A percentile compares a stretch with the other conserved stretches of the same genome.
Evolutionary conservation across 441 rosid genomes (phyloP).

Genomic region (Populus hybrid): DNA sequence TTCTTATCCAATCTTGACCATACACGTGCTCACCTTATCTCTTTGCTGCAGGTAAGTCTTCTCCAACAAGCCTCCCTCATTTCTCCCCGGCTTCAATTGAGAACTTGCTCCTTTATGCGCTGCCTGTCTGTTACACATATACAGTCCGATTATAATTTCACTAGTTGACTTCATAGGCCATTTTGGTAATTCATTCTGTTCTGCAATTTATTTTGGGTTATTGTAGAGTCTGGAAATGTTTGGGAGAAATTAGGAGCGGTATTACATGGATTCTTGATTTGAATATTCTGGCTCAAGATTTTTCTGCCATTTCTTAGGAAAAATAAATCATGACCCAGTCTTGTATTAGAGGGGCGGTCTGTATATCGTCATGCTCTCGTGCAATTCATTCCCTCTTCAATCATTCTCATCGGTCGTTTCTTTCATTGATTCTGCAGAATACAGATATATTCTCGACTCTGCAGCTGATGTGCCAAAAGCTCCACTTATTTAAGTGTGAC

Average conservation of each 20-base stretch:
- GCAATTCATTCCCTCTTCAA: background rate
- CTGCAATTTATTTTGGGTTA: background rate
- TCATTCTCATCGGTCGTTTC: background rate
- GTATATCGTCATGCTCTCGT: background rate
- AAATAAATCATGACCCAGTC: no score
- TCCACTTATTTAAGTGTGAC: background rate
- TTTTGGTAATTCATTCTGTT: background rate
- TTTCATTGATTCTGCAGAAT: background rate
- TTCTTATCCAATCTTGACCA: no score
- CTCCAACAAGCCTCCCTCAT: no score
- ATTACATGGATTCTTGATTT: background rate
- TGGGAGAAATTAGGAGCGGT: background rate
- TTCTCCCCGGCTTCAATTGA: no score
- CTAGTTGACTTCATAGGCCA: background rate
- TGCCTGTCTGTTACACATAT: no score
- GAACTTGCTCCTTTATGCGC: no score
- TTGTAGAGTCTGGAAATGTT: background rate
- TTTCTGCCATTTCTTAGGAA: no score
- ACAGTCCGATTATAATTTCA: background rate
- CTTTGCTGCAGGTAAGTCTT: no score
- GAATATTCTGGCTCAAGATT: no score
- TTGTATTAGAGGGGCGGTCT: background rate
- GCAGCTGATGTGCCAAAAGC: background rate
- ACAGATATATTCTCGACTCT: background rate
- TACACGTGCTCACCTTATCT: no score